phyloP scores from a whole-genome alignment of 495 filamentous ascomycete species.

The Penicillium arizonense region DNA sequence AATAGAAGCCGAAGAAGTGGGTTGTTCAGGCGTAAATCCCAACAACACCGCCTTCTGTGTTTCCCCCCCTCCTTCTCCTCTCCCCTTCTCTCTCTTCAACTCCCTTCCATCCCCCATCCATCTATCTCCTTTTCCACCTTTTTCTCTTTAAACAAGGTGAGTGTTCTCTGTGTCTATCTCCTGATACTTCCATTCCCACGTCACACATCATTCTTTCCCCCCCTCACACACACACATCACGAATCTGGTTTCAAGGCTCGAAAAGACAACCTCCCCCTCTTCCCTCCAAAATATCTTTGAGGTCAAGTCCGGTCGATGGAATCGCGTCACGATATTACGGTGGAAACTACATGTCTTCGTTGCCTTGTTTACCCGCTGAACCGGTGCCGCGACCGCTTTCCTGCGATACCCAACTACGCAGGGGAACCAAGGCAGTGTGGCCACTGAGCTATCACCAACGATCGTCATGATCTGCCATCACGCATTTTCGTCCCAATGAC shows the following conservation, averaged over 20 bases:
- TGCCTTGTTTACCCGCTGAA: slow-evolving; percentile 24
- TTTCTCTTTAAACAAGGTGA: slow-evolving; percentile 25
- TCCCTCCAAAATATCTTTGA: no score
- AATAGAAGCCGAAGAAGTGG: slow-evolving; percentile 1
- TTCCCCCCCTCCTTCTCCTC: slow-evolving; percentile 26
- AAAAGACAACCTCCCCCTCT: neutral
- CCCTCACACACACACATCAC: slow-evolving; percentile 13
- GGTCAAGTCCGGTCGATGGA: neutral
- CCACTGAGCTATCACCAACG: slow-evolving; percentile 7
- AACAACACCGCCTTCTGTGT: slow-evolving; percentile 38
- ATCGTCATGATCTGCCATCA: slow-evolving; percentile 16
- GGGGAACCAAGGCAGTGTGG: slow-evolving; percentile 5
- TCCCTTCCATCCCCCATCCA: slow-evolving; percentile 9
- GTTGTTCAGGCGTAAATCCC: slow-evolving; percentile 21
- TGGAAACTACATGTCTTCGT: slow-evolving; percentile 5
- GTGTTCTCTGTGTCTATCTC: slow-evolving; percentile 14
- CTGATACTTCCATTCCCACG: neutral
- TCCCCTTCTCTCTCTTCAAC: slow-evolving; percentile 16
- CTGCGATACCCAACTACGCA: slow-evolving; percentile 14
- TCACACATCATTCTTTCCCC: slow-evolving; percentile 8
- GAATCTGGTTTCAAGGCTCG: neutral
- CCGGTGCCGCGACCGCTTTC: slow-evolving; percentile 28
- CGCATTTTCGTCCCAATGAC: neutral
- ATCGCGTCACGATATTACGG: slow-evolving; percentile 12
- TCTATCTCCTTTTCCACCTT: slow-evolving; percentile 17